Evolutionary conservation across 208 protist genomes (phyloP).

Genomic region (Trypanosoma scelopori): DNA sequence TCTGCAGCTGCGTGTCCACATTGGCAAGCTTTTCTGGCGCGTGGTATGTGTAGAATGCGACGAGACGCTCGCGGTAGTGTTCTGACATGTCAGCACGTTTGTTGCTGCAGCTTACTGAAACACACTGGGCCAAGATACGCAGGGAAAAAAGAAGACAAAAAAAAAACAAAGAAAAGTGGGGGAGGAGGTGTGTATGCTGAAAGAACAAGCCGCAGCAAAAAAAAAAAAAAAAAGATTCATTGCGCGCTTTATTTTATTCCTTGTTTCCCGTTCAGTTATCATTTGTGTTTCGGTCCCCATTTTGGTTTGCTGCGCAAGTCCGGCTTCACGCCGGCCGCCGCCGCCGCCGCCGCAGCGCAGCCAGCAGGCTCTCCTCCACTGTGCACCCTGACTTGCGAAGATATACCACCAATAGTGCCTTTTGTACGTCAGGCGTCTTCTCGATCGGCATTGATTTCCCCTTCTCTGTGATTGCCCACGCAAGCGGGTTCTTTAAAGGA

Average conservation of each 20-base stretch:
- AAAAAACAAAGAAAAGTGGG: too few relatives aligned
- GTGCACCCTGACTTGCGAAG: slow-evolving; percentile 57
- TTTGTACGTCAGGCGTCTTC: slow-evolving; percentile 34
- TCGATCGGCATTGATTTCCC: slow-evolving; percentile 23
- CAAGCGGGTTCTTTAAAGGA: slow-evolving; percentile 29
- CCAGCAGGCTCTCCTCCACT: slow-evolving; percentile 39
- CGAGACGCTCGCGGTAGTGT: slow-evolving; percentile 25
- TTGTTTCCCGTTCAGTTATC: background rate
- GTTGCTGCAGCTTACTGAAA: too few relatives aligned
- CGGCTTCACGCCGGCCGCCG: background rate
- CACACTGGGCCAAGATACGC: too few relatives aligned
- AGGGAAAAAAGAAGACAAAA: too few relatives aligned
- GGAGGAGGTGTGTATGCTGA: too few relatives aligned
- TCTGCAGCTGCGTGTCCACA: slow-evolving; percentile 35
- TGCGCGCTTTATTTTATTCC: too few relatives aligned
- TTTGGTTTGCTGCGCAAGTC: background rate
- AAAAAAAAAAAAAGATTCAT: too few relatives aligned
- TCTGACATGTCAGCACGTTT: background rate
- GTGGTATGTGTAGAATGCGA: slow-evolving; percentile 32
- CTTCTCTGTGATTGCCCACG: slow-evolving; percentile 17
- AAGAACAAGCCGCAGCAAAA: too few relatives aligned
- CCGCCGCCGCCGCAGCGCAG: slow-evolving; percentile 28
- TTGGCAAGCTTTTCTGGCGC: slow-evolving; percentile 31
- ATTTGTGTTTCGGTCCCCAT: background rate
- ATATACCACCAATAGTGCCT: slow-evolving; percentile 71